Conservation (phyloP, 768 basidiomycete species). For the Agaricus sinodeliciosus region DNA sequence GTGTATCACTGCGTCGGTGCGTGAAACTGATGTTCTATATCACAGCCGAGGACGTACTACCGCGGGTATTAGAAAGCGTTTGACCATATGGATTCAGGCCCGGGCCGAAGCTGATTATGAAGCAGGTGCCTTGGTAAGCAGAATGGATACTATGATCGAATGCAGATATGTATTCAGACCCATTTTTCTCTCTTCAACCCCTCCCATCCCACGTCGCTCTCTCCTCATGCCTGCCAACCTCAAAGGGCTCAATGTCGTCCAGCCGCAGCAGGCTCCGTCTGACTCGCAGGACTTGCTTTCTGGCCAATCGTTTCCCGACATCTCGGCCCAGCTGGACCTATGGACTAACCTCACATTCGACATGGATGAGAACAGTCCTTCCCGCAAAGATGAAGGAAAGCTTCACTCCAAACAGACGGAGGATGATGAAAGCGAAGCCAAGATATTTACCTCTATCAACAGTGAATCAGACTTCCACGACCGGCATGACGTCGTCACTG, state of each 20-base stretch:
- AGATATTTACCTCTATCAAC: conserved; percentile 23
- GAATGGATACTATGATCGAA: not conserved
- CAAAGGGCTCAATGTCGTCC: conserved; percentile 78
- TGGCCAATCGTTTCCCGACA: conserved; percentile 62
- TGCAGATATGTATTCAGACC: not conserved
- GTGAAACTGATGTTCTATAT: too few relatives aligned
- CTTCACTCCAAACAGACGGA: conserved; percentile 31
- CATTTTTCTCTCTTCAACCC: conserved; percentile 3
- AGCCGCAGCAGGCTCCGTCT: conserved; percentile 34
- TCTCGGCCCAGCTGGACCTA: conserved; percentile 70
- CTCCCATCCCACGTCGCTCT: conserved; percentile 7
- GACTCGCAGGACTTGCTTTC: conserved; percentile 55
- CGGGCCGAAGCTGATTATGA: too few relatives aligned
- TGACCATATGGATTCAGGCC: too few relatives aligned
- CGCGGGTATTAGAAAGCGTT: too few relatives aligned
- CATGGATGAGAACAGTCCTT: conserved; percentile 53
- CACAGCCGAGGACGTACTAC: too few relatives aligned
- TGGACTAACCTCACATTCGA: conserved; percentile 84
- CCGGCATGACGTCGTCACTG: conserved; percentile 54
- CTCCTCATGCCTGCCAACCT: conserved; percentile 54
- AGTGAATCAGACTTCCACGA: conserved; percentile 40
- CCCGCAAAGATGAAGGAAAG: conserved; percentile 26
- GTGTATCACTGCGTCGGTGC: too few relatives aligned
- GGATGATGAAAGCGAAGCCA: conserved; percentile 42
- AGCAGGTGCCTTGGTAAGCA: too few relatives aligned